phyloP scores from a whole-genome alignment of 148 eudicot genomes.

The Agrostemma githago region DNA sequence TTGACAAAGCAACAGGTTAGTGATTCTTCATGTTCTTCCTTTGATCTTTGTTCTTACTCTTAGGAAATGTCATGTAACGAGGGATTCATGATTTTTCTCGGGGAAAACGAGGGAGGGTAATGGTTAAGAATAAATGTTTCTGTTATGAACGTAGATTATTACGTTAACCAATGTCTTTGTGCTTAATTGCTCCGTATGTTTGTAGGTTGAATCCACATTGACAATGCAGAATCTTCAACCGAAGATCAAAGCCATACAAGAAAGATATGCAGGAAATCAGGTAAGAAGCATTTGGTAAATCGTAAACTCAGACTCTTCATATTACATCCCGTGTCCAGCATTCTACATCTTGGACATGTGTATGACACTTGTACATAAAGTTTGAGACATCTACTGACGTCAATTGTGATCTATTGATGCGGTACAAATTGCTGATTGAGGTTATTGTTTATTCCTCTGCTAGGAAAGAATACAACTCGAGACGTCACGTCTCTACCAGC shows the following conservation, averaged over 20 bases:
- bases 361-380: too few relatives aligned
- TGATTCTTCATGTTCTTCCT: neutral
- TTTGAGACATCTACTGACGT: too few relatives aligned
- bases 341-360: too few relatives aligned
- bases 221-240: conserved; percentile 99
- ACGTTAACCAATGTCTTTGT: too few relatives aligned
- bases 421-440: conserved; percentile 3
- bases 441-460: conserved; percentile 19
- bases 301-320: neutral
- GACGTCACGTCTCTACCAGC: conserved; percentile 60
- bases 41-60: neutral
- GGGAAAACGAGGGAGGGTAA: too few relatives aligned
- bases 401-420: neutral
- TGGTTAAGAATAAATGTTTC: too few relatives aligned
- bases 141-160: too few relatives aligned
- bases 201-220: conserved; percentile 87
- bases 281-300: conserved; percentile 26
- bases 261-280: conserved; percentile 97
- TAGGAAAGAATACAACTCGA: conserved; percentile 86
- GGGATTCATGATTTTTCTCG: too few relatives aligned
- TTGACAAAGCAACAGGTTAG: conserved; percentile 81
- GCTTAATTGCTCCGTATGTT: neutral
- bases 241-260: conserved; percentile 96
- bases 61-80: neutral
- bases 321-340: too few relatives aligned